Conservation (phyloP, 2,329 filamentous ascomycete genomes). For the Orbilia brochopaga region DNA sequence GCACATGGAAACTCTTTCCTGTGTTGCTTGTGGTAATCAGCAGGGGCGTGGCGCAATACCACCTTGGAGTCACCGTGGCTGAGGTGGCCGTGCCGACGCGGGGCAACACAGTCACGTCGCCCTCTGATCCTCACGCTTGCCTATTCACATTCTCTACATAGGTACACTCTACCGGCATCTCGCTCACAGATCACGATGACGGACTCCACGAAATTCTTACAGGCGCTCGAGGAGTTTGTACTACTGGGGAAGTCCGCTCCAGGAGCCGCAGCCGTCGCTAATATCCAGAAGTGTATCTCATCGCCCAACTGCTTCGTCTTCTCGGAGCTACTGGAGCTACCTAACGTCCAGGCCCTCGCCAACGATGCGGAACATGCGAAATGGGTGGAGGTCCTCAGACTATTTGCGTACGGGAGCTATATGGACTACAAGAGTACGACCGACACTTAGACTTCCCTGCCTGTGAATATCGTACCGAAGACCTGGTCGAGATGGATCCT, state of each 20-base stretch:
- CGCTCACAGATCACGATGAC: constrained; percentile 50
- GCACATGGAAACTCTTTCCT: too few relatives aligned
- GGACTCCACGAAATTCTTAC: constrained; percentile 63
- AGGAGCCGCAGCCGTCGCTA: constrained; percentile 81
- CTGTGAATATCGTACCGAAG: background rate
- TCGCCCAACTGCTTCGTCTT: constrained; percentile 90
- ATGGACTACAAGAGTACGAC: constrained; percentile 70
- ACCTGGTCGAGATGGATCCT: constrained; percentile 38
- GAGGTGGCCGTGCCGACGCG: background rate
- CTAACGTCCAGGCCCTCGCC: constrained; percentile 76
- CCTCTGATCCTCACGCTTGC: constrained; percentile 12
- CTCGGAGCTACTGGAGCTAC: constrained; percentile 83
- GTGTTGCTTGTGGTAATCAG: background rate
- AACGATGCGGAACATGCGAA: constrained; percentile 67
- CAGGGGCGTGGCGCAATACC: too few relatives aligned
- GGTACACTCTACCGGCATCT: background rate
- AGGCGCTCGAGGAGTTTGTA: constrained; percentile 79
- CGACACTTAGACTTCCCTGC: background rate
- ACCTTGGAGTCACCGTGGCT: background rate
- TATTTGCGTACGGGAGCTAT: constrained; percentile 94
- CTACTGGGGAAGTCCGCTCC: constrained; percentile 84
- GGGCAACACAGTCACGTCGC: constrained; percentile 18
- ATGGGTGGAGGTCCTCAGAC: constrained; percentile 75
- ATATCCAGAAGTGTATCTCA: constrained; percentile 87
- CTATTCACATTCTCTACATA: background rate